phyloP scores from a whole-genome alignment of 441 rosid genomes.

The Populus hybrid region DNA sequence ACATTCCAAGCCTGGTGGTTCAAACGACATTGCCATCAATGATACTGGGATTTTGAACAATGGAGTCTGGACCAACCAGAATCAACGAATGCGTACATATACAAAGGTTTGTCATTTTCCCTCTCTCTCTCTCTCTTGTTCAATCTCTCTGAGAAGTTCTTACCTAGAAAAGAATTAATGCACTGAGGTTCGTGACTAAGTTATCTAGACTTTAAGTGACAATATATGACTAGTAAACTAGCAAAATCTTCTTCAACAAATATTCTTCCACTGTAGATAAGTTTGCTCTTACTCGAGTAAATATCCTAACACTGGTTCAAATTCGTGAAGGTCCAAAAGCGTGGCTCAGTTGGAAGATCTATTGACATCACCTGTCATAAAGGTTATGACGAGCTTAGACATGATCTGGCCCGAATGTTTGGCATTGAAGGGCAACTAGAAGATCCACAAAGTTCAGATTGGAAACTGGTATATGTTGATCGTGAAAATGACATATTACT shows the following conservation, averaged over 20 bases:
- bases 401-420: constrained; percentile 89
- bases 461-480: constrained; percentile 92
- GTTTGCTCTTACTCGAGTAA: no score
- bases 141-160: neutral
- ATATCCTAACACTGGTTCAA: constrained; percentile 10
- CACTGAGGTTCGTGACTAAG: no score
- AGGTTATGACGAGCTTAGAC: constrained; percentile 78
- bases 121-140: neutral
- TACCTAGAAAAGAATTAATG: no score
- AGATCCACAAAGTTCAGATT: constrained; percentile 85
- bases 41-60: constrained; percentile 72
- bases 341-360: constrained; percentile 95
- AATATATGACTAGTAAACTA: no score
- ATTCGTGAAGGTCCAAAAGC: constrained; percentile 76
- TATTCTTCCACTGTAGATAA: no score
- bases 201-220: no score
- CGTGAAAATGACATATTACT: constrained; percentile 90
- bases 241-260: no score
- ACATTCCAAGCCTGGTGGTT: constrained; percentile 65
- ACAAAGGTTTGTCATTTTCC: constrained; percentile 60
- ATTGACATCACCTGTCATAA: constrained; percentile 81
- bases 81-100: constrained; percentile 88
- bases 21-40: constrained; percentile 68
- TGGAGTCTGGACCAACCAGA: constrained; percentile 80
- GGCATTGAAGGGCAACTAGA: constrained; percentile 95